Evolutionary conservation across 495 filamentous ascomycete genomes (phyloP), one percentile per base, ranked within the genome.

Genomic region (Apiosordaria backusii): DNA sequence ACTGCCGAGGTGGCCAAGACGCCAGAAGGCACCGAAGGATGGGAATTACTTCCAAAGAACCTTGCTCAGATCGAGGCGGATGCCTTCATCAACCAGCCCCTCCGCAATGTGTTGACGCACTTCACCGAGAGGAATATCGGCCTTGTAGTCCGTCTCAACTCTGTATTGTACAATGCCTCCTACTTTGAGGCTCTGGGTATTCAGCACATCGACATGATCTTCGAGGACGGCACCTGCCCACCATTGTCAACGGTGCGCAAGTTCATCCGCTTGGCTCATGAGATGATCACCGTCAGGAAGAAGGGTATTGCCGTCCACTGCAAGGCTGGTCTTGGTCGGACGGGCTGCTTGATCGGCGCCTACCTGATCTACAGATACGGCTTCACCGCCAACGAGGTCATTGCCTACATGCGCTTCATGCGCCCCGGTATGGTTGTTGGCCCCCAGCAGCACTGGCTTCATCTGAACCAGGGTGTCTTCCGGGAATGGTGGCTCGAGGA

Each of bases 331-430:
- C 85, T 99, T 6, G 95, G 95, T n/a, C 89, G 95, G 9, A 99
- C 95, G 3, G 95, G 77, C 3, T 98, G 95, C 75, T 80, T 99
- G 62, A 98, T 99, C 71, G 95, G 95, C 61, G 95, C 95, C 29
- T 98, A 99, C 76, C 83, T 99, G 26, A 97, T 99, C 71, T 99
- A 99, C 79, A 85, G 93, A 62, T 88, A 98, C 78, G 96, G 92
- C n/a, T 99, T 98, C 74, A 98, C 94, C 1, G 95, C 96, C 40
- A 97, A 97, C 74, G 95, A 99, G 77, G 86, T 97, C 70, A 99
- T 99, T 78, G 91, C 95, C 4, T 99, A 92, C 79, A 98, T 99
- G 95, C 88, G 95, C 66, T 99, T 99, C 79, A 99, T 98, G 95
- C 88, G 95, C 40, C 95, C 95, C 0, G 95, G 95, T 22, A 99